Percentiles rank a stretch among this genome's conserved stretches.
These are phyloP conservation scores for Margaritispora aquatica DNA, from an alignment of 495 filamentous ascomycete species.

Conservation along the genomic window DNA sequence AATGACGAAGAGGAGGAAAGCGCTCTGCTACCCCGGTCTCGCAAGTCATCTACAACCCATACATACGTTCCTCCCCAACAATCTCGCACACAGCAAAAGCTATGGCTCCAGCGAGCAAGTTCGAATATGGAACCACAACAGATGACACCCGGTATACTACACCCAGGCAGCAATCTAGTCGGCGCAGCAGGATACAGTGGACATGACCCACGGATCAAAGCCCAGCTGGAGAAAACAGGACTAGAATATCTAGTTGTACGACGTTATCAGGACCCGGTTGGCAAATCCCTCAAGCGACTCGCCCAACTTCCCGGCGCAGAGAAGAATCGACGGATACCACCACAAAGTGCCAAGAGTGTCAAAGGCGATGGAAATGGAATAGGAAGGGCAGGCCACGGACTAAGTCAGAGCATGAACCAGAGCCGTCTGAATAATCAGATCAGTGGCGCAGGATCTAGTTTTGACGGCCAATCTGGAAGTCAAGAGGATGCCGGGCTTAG, in stretches of 20 bases:
- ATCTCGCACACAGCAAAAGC: slow-evolving; percentile 64
- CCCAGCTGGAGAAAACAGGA: slow-evolving; percentile 53
- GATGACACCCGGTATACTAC: slow-evolving; percentile 28
- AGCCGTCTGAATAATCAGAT: slow-evolving; percentile 13
- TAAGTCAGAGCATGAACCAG: slow-evolving; percentile 35
- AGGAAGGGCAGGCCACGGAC: slow-evolving; percentile 27
- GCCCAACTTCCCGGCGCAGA: slow-evolving; percentile 40
- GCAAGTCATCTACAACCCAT: slow-evolving; percentile 24
- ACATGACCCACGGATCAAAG: slow-evolving; percentile 47
- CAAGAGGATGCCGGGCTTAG: slow-evolving; percentile 27
- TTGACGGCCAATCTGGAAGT: slow-evolving; percentile 27
- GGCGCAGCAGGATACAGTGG: slow-evolving; percentile 34
- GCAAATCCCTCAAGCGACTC: slow-evolving; percentile 48
- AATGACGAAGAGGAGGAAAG: slow-evolving; percentile 33
- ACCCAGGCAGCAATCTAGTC: slow-evolving; percentile 28
- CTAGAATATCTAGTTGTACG: slow-evolving; percentile 64
- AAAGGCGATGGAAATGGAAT: slow-evolving; percentile 21
- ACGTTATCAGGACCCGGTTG: slow-evolving; percentile 59
- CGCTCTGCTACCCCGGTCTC: slow-evolving; percentile 29
- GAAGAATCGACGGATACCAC: slow-evolving; percentile 38
- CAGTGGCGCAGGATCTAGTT: slow-evolving; percentile 27
- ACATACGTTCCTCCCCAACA: slow-evolving; percentile 40
- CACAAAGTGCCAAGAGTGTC: slow-evolving; percentile 17
- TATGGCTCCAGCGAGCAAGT: slow-evolving; percentile 62
- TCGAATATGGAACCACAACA: slow-evolving; percentile 53